Base-by-base conservation (phyloP, 2,329 filamentous ascomycete genomes). In the Pseudogymnoascus sp. region DNA sequence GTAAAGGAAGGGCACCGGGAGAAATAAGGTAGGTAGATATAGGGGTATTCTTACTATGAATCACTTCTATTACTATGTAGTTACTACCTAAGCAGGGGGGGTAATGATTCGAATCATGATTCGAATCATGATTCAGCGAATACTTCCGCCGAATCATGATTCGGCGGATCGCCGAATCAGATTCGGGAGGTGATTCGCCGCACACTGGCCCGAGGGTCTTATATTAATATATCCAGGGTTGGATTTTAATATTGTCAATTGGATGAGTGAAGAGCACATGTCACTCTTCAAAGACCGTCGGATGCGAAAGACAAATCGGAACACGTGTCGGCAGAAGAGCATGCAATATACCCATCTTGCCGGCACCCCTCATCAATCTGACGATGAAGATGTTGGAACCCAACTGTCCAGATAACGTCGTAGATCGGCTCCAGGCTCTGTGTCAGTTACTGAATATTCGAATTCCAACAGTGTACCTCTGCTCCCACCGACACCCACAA, bases 181-280 rank as follows among this genome's bases (percentile, higher is more conserved):
- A 38, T 38, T 38, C n/a, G n/a, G 35, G 35, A 8, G 35, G 35
- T 18, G n/a, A 18, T 38, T 38, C 35, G 35, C 35, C n/a, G 35
- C n/a, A 38, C 35, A 38, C 35, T 38, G 35, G 28, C 5, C 9
- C 5, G 87, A 89, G 58, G 92, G 91, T 0, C 74, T 97, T 5
- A 79, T 97, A 0, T 79, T 96, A 55, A 85, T 95, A 61, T 99
- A 99, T 68, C 94, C 94, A 0, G 86, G 87, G 0, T 76, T 99
- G 61, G 94, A 97, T 68, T 91, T 97, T 30, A 30, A 30, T 2
- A 30, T 7, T 30, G 9, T 30, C 28, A 30, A 92, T 72, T 99
- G 94, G 94, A 97, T 99, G 92, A 92, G 90, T 0, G 92, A 97
- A 67, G 92, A 97, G 72, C 92, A 99, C 71, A 95, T 97, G 90